Base-by-base conservation (phyloP, 441 rosid species). In the Corymbia citriodora region DNA sequence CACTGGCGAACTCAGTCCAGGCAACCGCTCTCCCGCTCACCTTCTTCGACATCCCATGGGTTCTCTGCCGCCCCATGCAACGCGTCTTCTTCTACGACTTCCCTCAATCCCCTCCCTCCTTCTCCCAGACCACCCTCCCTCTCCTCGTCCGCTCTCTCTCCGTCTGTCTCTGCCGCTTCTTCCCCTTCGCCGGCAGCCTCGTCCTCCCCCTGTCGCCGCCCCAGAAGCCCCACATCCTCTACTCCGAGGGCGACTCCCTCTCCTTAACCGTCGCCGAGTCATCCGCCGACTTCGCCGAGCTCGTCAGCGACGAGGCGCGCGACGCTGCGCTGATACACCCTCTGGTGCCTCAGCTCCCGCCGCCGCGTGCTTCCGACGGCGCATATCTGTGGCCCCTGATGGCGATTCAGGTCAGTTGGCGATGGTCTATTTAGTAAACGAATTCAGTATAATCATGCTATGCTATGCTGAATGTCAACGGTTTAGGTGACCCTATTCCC, bases 401-500 rank as follows among this genome's bases (percentile, higher is more conserved):
- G 54, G 72, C 87, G 14, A 74, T 90, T 23, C 91, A 90, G 89
- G 91, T 86, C 45, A 49, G 55, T 49, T 21, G 29, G 52, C 5
- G 79, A 68, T 68, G 79, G 40, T 16, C 21, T 31, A 31, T 68
- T 17, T 5, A 0, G 0, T 5, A 17, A 68, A 68, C 0, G 33
- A 68, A 31, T 31, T n/a, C 19, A 29, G 40, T 16, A 15, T n/a
- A 14, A 65, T 65, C 40, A 65, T 65, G 0, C 3, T 2, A 15
- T n/a, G 72, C 36, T 29, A 3, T 2, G 72, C 72, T 65, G 3
- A 57, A 57, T 10, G 63, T 57, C 3, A 57, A 40, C 23, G 52
- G 21, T 65, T 13, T 54, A 88, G 89, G 63, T 90, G 82, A 82
- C 91, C 29, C 57, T 82, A 17, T 90, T 88, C 55, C 90, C 91